Percentiles rank a stretch among this genome's conserved stretches.
Conservation (phyloP, 208 protist genomes). For the Borovskyia barvae region DNA sequence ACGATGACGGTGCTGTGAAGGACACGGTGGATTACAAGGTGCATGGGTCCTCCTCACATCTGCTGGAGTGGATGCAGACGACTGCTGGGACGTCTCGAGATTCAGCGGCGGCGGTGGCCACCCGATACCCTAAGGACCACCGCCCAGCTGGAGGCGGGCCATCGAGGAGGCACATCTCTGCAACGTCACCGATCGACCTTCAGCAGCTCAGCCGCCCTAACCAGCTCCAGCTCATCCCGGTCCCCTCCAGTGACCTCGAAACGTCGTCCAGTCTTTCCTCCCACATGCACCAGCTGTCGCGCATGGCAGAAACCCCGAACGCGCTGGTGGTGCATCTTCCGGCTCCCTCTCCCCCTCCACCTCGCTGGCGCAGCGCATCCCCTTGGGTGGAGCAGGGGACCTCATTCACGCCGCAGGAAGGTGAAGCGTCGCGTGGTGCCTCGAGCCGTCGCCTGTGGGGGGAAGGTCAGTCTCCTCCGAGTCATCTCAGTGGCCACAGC, state of each 20-base stretch:
- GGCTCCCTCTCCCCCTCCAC: conserved; percentile 24
- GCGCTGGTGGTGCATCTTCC: conserved; percentile 26
- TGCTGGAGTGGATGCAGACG: conserved; percentile 19
- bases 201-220: no score
- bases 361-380: neutral
- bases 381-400: conserved; percentile 2
- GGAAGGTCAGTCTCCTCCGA: no score
- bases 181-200: no score
- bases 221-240: conserved; percentile 22
- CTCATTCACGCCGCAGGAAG: no score
- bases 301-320: neutral
- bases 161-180: neutral
- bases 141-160: no score
- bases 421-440: no score
- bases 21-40: no score
- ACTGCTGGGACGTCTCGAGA: conserved; percentile 18
- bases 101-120: neutral
- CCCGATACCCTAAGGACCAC: no score
- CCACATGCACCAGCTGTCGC: conserved; percentile 10
- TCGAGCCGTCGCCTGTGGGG: no score
- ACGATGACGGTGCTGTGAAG: no score
- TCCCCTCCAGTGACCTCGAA: conserved; percentile 4
- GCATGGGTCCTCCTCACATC: conserved; percentile 1
- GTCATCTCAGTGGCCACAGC: no score
- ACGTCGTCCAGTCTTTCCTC: conserved; percentile 24